Conservation (phyloP, 192 early-diverging fungal genomes). For the Entomortierella lignicola region DNA sequence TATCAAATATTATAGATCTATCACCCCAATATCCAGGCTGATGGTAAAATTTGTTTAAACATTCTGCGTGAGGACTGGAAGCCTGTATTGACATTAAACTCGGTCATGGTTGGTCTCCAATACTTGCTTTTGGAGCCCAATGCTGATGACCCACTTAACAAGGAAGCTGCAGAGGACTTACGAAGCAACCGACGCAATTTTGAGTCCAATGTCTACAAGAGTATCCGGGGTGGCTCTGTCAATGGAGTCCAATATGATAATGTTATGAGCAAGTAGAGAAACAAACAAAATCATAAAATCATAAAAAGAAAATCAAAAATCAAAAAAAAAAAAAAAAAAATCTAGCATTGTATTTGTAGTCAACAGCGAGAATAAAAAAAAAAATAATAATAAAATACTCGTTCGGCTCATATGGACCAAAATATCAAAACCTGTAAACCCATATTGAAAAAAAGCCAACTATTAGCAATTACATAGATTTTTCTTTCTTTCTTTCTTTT, state of each 20-base stretch:
- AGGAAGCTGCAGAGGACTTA: slow-evolving; percentile 90
- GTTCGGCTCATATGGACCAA: too few species aligned
- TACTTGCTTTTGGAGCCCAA: slow-evolving; percentile 95
- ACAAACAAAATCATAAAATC: neutral
- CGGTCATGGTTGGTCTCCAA: slow-evolving; percentile 91
- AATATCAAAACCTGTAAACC: too few species aligned
- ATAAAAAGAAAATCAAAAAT: slow-evolving; percentile 23
- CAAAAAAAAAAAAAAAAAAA: neutral
- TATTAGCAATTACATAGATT: too few species aligned
- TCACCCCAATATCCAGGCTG: slow-evolving; percentile 97
- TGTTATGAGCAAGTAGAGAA: slow-evolving; percentile 61
- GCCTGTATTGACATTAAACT: slow-evolving; percentile 94
- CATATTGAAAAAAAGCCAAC: too few species aligned
- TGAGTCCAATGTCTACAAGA: slow-evolving; percentile 76
- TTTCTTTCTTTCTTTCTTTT: too few species aligned
- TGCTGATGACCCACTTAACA: slow-evolving; percentile 97
- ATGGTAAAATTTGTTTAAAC: slow-evolving; percentile 97
- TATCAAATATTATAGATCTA: slow-evolving; percentile 73
- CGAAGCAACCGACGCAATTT: slow-evolving; percentile 75
- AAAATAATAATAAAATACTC: too few species aligned
- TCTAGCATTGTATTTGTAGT: too few species aligned
- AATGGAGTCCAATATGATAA: slow-evolving; percentile 78
- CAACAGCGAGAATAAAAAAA: too few species aligned
- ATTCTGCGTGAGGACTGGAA: slow-evolving; percentile 99
- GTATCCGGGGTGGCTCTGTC: slow-evolving; percentile 83